phyloP scores from a whole-genome alignment of 1,139 yeast species.

The Eremothecium sinecaudum region DNA sequence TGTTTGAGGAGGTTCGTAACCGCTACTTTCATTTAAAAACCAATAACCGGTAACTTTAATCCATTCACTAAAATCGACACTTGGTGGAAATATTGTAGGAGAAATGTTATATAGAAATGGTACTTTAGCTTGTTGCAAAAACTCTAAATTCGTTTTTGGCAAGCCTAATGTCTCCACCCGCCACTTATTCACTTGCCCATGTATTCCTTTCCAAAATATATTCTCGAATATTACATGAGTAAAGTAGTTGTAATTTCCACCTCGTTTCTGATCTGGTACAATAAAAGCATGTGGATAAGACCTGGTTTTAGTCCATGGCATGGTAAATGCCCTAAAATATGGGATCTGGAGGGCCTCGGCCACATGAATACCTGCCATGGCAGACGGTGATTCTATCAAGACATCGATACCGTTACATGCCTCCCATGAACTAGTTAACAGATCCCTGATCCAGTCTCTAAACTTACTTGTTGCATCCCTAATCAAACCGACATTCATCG shows the following conservation, averaged over 20 bases:
- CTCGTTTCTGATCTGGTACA: constrained; percentile 86
- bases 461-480: constrained; percentile 76
- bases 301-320: constrained; percentile 96
- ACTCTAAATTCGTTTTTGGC: constrained; percentile 59
- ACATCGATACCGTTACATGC: constrained; percentile 82
- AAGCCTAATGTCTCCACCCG: constrained; percentile 56
- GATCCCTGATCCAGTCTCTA: constrained; percentile 68
- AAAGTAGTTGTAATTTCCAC: constrained; percentile 84
- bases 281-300: constrained; percentile 95
- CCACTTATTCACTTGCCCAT: constrained; percentile 86
- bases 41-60: constrained; percentile 90
- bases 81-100: constrained; percentile 81
- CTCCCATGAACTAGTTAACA: constrained; percentile 64
- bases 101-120: constrained; percentile 88
- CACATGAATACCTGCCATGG: constrained; percentile 91
- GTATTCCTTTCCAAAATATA: constrained; percentile 86
- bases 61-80: constrained; percentile 93
- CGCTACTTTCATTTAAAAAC: constrained; percentile 68
- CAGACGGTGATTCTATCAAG: constrained; percentile 85
- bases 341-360: constrained; percentile 89
- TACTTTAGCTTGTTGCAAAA: constrained; percentile 64
- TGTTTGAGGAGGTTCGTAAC: constrained; percentile 55
- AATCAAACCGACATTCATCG: constrained; percentile 72
- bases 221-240: constrained; percentile 90
- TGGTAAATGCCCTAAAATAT: constrained; percentile 88